A percentile compares a stretch with the other conserved stretches of the same genome.
These are phyloP conservation scores for Phialophora chinensis DNA, from an alignment of 2,329 filamentous ascomycete species.

Conservation along the genomic window DNA sequence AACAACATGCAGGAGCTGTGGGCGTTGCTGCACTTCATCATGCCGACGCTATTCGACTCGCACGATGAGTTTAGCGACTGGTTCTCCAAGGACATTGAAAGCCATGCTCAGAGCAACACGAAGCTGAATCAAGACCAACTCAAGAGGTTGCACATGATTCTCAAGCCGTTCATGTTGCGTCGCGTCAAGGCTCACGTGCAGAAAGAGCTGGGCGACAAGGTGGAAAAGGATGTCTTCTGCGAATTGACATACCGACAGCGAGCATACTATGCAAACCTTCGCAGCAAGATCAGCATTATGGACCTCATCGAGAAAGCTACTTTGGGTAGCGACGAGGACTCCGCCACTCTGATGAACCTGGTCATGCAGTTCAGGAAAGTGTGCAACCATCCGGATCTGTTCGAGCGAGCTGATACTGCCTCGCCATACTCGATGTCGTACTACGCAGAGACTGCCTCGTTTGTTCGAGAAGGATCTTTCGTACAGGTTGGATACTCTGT, in stretches of 20 bases:
- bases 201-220: conserved; percentile 98
- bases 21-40: conserved; percentile 98
- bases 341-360: conserved; percentile 95
- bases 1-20: conserved; percentile 99
- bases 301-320: conserved; percentile 97
- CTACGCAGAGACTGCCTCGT: conserved; percentile 94
- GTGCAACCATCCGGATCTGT: conserved; percentile 96
- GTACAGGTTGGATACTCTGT: conserved; percentile 86
- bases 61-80: conserved; percentile 61
- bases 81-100: conserved; percentile 76
- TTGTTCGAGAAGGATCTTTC: conserved; percentile 83
- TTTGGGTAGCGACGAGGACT: conserved; percentile 91
- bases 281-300: conserved; percentile 98
- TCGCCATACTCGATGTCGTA: conserved; percentile 83
- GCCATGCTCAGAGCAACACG: conserved; percentile 98
- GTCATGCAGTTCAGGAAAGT: conserved; percentile 99
- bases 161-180: conserved; percentile 99
- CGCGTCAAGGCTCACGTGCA: conserved; percentile 99
- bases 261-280: conserved; percentile 87
- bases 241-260: conserved; percentile 95
- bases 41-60: conserved; percentile 91
- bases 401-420: conserved; percentile 89
- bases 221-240: conserved; percentile 94
- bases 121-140: conserved; percentile 98
- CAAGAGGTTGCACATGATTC: conserved; percentile 95